Evolutionary conservation across 2,329 filamentous ascomycete species (phyloP).

Genomic region (Daldinia sp.): DNA sequence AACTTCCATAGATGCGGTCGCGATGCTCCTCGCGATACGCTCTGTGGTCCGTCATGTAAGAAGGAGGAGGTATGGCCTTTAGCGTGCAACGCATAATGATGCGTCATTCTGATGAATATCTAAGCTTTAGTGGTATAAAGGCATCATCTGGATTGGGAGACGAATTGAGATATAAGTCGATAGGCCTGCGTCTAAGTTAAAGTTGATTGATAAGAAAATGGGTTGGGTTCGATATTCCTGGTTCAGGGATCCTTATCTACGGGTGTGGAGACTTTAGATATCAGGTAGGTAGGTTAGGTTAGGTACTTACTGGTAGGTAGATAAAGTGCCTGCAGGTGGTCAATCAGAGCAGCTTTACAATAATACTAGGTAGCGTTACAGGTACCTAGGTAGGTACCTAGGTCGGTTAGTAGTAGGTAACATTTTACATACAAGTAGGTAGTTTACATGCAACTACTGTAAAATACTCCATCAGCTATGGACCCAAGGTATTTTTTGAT

Average conservation of each 20-base stretch:
- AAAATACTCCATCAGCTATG: not conserved
- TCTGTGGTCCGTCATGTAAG: not conserved
- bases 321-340: too few species aligned
- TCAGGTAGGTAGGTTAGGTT: too few species aligned
- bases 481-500: slow-evolving; percentile 7
- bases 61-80: slow-evolving; percentile 12
- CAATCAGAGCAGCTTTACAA: too few species aligned
- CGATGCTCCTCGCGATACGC: slow-evolving; percentile 21
- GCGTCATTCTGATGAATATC: slow-evolving; percentile 23
- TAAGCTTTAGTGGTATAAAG: not conserved
- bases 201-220: not conserved
- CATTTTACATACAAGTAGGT: too few species aligned
- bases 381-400: too few species aligned
- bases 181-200: not conserved
- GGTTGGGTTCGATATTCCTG: too few species aligned
- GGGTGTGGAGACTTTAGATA: not conserved
- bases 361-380: too few species aligned
- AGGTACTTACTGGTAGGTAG: not conserved
- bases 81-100: not conserved
- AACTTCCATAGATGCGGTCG: slow-evolving; percentile 20
- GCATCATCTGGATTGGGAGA: slow-evolving; percentile 2
- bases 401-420: too few species aligned
- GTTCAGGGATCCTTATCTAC: not conserved
- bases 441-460: not conserved
- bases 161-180: not conserved